Evolutionary conservation across 163 green algal species (phyloP), one percentile per base, ranked within the genome.

Genomic region (Scenedesmus sp.): DNA sequence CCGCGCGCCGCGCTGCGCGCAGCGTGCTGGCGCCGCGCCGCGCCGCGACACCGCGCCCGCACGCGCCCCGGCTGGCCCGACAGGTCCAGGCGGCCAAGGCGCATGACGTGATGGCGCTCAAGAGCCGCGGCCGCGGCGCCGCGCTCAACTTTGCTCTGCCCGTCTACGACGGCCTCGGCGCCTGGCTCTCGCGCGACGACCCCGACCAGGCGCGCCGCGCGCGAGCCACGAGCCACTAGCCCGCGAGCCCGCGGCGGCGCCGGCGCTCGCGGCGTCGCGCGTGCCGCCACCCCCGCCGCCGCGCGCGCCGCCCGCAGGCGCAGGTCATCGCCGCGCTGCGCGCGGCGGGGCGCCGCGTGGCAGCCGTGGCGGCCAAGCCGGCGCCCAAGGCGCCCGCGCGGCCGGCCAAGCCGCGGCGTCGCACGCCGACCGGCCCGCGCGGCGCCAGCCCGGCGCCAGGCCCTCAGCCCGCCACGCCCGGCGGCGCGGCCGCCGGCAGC

Each of bases 51-150:
- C n/a, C n/a, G n/a, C n/a, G n/a, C n/a, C n/a, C n/a, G n/a, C n/a
- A n/a, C n/a, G n/a, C n/a, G n/a, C n/a, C n/a, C n/a, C n/a, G n/a
- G n/a, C n/a, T n/a, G n/a, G n/a, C n/a, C n/a, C n/a, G n/a, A n/a
- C n/a, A n/a, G n/a, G n/a, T n/a, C n/a, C 75, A 92, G 45, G 89
- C 89, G 1, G 75, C 80, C 42, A 83, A 95, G 29, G 93, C 93
- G 17, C 96, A 97, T 75, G 94, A 98, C 81, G 78, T 97, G 26
- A 89, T 89, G 44, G 90, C 89, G n/a, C 80, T 97, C 48, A 96
- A 95, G 67, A 93, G 86, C 66, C 74, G 89, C 28, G 89, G 85
- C 4, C 31, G 63, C 4, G 63, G 83, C 6, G 87, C 89, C 14
- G 77, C 82, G 24, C 91, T 87, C 33, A 95, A 95, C 80, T 93